phyloP scores from a whole-genome alignment of 768 basidiomycete species.

The Plicaturopsis crispa region DNA sequence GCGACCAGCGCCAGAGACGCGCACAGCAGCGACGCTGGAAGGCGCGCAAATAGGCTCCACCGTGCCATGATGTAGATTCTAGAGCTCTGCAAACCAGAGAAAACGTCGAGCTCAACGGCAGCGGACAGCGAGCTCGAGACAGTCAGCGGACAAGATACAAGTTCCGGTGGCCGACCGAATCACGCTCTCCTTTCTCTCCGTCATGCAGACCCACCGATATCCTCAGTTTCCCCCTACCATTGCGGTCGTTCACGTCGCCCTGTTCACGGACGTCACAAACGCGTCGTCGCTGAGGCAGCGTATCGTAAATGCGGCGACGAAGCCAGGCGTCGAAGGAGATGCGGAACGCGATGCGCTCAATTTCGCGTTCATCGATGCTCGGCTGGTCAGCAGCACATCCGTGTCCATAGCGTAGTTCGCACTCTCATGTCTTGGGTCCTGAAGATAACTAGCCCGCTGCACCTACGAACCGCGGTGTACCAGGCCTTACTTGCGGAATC shows the following conservation, averaged over 20 bases:
- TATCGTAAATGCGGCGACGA: slow-evolving; percentile 63
- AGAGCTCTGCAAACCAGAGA: too few species aligned
- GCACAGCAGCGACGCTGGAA: slow-evolving; percentile 23
- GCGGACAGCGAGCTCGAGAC: too few species aligned
- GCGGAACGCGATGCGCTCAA: slow-evolving; percentile 71
- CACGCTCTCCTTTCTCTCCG: too few species aligned
- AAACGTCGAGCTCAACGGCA: too few species aligned
- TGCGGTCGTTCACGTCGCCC: slow-evolving; percentile 46
- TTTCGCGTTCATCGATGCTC: slow-evolving; percentile 87
- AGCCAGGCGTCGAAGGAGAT: slow-evolving; percentile 54
- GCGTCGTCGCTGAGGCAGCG: slow-evolving; percentile 50
- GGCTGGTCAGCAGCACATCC: slow-evolving; percentile 45
- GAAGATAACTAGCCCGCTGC: slow-evolving; percentile 76
- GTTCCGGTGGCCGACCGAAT: too few species aligned
- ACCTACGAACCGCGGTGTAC: slow-evolving; percentile 78
- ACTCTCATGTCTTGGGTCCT: slow-evolving; percentile 2
- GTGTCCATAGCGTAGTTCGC: slow-evolving; percentile 3
- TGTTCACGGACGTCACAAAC: slow-evolving; percentile 65
- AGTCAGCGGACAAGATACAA: too few species aligned
- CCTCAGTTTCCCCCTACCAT: slow-evolving; percentile 38
- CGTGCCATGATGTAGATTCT: not conserved
- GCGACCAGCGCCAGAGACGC: slow-evolving; percentile 20
- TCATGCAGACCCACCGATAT: slow-evolving; percentile 52
- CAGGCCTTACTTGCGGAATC: slow-evolving; percentile 70
- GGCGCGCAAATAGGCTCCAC: not conserved